These are phyloP conservation scores for Neurospora intermedia DNA, from an alignment of 495 filamentous ascomycete genomes.

Conservation along the genomic window DNA sequence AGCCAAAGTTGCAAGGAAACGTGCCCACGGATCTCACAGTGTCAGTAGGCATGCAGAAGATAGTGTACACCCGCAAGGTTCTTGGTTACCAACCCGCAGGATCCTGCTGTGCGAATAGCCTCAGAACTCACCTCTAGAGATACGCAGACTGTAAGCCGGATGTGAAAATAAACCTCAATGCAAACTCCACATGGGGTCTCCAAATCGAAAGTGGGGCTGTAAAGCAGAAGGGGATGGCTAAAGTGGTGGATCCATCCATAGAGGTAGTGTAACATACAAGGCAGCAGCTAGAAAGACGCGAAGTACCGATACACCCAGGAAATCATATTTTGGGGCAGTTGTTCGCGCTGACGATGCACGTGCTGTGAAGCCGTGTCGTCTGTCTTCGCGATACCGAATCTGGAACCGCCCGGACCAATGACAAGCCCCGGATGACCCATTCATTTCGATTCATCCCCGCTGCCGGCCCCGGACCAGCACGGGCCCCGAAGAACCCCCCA, in stretches of 20 bases:
- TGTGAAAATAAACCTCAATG: background rate
- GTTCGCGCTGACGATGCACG: background rate
- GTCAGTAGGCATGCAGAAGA: background rate
- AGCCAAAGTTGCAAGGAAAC: background rate
- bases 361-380: background rate
- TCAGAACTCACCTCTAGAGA: background rate
- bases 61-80: background rate
- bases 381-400: background rate
- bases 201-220: background rate
- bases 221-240: background rate
- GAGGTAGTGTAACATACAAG: background rate
- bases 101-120: background rate
- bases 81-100: background rate
- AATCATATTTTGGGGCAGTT: background rate
- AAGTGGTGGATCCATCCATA: background rate
- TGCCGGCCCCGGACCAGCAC: background rate
- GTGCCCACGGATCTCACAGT: background rate
- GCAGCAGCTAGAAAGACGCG: background rate
- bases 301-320: background rate
- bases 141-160: background rate
- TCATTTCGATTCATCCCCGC: background rate
- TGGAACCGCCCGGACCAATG: background rate
- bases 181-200: background rate
- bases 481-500: background rate
- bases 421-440: background rate